Base-by-base conservation (phyloP, 257 asterid genomes). In the Leonotis leonurus region DNA sequence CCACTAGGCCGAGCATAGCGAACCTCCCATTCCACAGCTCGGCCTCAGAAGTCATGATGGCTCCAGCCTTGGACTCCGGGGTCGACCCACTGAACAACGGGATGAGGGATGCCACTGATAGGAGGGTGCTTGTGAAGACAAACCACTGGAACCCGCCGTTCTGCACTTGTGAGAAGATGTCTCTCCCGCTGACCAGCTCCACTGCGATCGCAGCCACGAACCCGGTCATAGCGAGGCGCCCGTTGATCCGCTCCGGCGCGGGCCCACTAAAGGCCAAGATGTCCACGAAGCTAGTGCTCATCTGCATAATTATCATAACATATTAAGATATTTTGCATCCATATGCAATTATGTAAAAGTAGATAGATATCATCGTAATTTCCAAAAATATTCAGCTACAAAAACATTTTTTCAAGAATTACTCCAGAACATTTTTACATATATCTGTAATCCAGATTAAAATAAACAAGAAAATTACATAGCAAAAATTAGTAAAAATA, bases 1-100 rank as follows among this genome's bases (percentile, higher is more conserved):
- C 98, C 12, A 90, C 67, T 63, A 90, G 65, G 1, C 98, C 98
- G 48, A 90, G 49, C 98, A 90, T 90, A 2, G 98, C 98, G 27
- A 83, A 69, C 75, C 96, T 75, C 0, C 98, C 98, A 40, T 90
- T 90, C 95, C 87, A 85, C 8, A 88, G 60, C 69, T 89, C 97
- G 0, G 91, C 92, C 44, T 89, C 77, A 0, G 95, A 80, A 1
- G 71, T 72, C 88, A 89, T 79, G 44, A 89, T 1, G 0, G 64
- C 77, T 0, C 25, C 69, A 2, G 92, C 73, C 35, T 74, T 72
- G 0, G 91, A 74, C 17, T 89, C 95, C 4, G 75, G 85, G 0
- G 78, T 74, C 0, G 76, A 81, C 5, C 97, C 95, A 63, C 68
- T 72, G 17, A 81, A 73, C 63, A 86, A 17, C 3, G 97, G 97